Base-by-base conservation (phyloP, 345 rosid genomes). In the Combretum micranthum region DNA sequence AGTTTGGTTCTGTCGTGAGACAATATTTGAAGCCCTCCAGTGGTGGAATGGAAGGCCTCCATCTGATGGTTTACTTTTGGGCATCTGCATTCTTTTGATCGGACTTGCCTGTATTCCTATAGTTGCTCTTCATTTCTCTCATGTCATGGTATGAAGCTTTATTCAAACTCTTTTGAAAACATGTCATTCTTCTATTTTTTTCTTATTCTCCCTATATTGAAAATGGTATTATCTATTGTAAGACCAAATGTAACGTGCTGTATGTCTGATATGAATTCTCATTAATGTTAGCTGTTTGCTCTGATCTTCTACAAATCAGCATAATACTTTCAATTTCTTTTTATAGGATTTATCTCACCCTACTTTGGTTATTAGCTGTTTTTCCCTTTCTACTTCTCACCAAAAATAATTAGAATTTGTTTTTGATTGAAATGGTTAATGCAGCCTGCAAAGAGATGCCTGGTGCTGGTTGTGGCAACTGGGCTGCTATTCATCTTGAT, bases 1-100 rank as follows among this genome's bases (percentile, higher is more conserved):
- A 4, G 90, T 93, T 56, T 93, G 97, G 97, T 78, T 87, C 66
- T 89, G 88, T 80, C 92, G 97, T 52, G 99, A 90, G 78, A 85
- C 97, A 25, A 87, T 90, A 59, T 93, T 90, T 72, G 97, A 93
- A 73, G 97, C 92, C 46, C 79, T 93, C 16, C 99, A 89, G 44
- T 85, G 94, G 99, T 93, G 97, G 99, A 69, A 83, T 59, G 96
- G 97, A 57, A 85, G 91, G 76, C 59, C 88, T 54, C 97, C 99
- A 15, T 83, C 96, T 57, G 99, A 90, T 80, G 92, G 95, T 72
- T 79, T 93, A 64, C 89, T 93, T 69, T 70, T 89, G 80, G 99
- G 99, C 66, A 79, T 77, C 83, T 90, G 90, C 65, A 83, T 87
- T 63, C 73, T 78, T 56, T 74, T 83, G 79, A 82, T 75, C 11